phyloP scores from a whole-genome alignment of 306 rosid genomes.

The Purshia tridentata region DNA sequence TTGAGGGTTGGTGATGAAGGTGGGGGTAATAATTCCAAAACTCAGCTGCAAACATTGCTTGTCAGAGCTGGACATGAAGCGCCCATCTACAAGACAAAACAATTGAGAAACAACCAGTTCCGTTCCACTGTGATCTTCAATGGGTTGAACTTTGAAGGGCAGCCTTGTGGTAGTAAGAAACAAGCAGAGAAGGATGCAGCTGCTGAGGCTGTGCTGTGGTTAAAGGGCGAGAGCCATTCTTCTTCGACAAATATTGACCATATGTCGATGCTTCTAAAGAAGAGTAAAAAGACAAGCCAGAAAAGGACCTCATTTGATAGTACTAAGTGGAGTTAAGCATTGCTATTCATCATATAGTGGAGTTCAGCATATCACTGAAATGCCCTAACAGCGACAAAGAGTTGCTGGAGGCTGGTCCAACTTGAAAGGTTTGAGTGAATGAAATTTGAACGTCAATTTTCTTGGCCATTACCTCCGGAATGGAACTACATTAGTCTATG shows the following conservation, averaged over 20 bases:
- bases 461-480: not conserved
- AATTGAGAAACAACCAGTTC: constrained; percentile 65
- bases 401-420: constrained; percentile 4
- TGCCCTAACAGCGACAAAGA: not conserved
- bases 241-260: constrained; percentile 46
- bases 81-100: constrained; percentile 79
- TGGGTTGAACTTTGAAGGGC: constrained; percentile 75
- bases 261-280: constrained; percentile 61
- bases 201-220: constrained; percentile 79
- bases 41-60: constrained; percentile 71
- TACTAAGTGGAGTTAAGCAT: constrained; percentile 58
- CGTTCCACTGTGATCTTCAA: constrained; percentile 79
- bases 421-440: constrained; percentile 9
- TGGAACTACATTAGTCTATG: constrained; percentile 6
- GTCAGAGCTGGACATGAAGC: constrained; percentile 70
- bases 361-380: not conserved
- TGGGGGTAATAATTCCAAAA: constrained; percentile 57
- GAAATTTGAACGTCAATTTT: not conserved
- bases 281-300: constrained; percentile 47
- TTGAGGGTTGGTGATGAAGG: constrained; percentile 26
- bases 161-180: constrained; percentile 66
- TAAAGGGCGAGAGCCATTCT: constrained; percentile 65
- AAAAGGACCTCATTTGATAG: constrained; percentile 34
- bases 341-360: not conserved
- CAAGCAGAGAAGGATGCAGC: constrained; percentile 88